These are phyloP conservation scores for Ajuga reptans DNA, from an alignment of 305 asterid species.

Conservation along the genomic window DNA sequence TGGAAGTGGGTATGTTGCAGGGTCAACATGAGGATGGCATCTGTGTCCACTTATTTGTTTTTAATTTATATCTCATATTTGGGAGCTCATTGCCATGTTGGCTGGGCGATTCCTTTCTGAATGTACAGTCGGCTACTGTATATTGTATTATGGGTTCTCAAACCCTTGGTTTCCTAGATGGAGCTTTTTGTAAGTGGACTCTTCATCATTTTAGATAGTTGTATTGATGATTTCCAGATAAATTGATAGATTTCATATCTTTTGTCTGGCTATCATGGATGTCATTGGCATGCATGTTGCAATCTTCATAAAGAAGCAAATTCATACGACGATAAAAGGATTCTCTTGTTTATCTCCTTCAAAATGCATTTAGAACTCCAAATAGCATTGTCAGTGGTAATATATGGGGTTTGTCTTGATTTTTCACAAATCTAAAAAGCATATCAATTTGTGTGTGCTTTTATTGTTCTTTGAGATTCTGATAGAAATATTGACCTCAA, in stretches of 20 bases:
- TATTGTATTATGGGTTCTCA: slow-evolving; percentile 14
- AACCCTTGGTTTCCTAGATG: not conserved
- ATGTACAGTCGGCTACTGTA: slow-evolving; percentile 13
- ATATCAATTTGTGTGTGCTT: not conserved
- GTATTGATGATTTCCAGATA: not conserved
- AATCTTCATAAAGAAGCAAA: not conserved
- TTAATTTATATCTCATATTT: slow-evolving; percentile 12
- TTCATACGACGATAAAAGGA: not conserved
- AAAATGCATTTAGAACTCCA: not conserved
- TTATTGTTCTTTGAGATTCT: not conserved
- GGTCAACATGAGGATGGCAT: slow-evolving; percentile 15
- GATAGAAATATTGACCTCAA: not conserved
- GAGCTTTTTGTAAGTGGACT: not conserved
- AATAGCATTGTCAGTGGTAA: not conserved
- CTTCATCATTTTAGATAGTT: slow-evolving; percentile 2
- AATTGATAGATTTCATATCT: not conserved
- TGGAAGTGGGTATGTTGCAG: slow-evolving; percentile 6
- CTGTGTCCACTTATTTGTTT: not conserved
- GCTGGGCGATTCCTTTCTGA: slow-evolving; percentile 13
- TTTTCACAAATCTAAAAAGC: not conserved
- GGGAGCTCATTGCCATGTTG: slow-evolving; percentile 2
- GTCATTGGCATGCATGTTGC: not conserved
- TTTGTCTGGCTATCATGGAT: not conserved
- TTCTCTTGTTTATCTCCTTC: not conserved
- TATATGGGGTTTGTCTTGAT: not conserved